These are phyloP conservation scores for Breviolum minutum DNA, from an alignment of 73 alveolate species.

Conservation along the genomic window DNA sequence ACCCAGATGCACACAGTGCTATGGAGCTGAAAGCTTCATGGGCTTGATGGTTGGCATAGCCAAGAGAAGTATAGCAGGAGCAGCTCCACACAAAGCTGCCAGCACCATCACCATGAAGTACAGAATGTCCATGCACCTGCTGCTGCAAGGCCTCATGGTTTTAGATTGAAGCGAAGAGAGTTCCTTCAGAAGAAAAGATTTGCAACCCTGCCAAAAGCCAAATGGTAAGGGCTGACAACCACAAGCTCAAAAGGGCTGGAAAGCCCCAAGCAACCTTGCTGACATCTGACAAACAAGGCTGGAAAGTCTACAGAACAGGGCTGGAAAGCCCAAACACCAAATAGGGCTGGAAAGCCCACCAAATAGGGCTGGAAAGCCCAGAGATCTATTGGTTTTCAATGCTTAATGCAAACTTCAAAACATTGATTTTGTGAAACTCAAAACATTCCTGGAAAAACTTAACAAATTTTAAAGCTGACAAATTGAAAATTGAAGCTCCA, in stretches of 20 bases:
- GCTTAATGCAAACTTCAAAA: neutral
- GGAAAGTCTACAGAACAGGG: too few species aligned
- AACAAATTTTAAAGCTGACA: neutral
- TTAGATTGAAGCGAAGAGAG: neutral
- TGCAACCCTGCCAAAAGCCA: neutral
- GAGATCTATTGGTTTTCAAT: neutral
- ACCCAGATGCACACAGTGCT: neutral
- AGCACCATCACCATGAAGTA: constrained; percentile 13
- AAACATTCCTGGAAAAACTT: neutral
- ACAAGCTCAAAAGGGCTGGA: neutral
- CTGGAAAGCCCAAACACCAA: neutral
- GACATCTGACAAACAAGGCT: neutral
- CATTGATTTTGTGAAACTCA: too few species aligned
- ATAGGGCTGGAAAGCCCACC: neutral
- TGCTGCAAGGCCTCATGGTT: neutral
- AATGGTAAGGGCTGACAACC: neutral
- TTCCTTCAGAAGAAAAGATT: neutral
- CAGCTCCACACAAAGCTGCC: constrained; percentile 4
- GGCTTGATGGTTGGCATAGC: constrained; percentile 17
- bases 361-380: constrained; percentile 1
- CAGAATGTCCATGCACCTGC: constrained; percentile 24
- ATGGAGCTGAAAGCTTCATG: constrained; percentile 33
- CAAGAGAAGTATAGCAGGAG: neutral
- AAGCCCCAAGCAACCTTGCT: neutral
- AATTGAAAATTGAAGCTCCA: too few species aligned